A percentile compares a stretch with the other conserved stretches of the same genome.
Conservation (phyloP, 1,139 yeast genomes). For the Kodamaea sp. region DNA sequence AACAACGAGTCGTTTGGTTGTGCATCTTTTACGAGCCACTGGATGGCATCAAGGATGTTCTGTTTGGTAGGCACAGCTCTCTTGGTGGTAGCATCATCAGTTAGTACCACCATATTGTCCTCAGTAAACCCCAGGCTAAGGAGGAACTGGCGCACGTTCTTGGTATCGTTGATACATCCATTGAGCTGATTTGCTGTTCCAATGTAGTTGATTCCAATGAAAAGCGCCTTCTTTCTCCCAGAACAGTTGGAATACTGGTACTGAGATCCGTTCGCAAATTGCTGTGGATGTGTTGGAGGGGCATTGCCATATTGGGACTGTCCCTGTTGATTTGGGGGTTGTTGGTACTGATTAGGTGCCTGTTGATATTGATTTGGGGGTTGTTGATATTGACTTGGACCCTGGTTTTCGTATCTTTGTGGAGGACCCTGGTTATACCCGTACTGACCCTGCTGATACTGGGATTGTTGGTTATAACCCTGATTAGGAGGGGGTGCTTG, state of each 20-base stretch:
- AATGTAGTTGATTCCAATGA: conserved; percentile 84
- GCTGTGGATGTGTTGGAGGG: neutral
- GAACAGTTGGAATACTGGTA: neutral
- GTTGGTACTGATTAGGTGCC: neutral
- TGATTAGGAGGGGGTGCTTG: neutral
- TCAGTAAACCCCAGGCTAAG: conserved; percentile 60
- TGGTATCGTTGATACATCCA: conserved; percentile 86
- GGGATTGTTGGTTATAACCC: neutral
- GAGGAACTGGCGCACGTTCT: conserved; percentile 59
- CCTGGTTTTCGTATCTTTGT: neutral
- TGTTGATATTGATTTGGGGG: neutral
- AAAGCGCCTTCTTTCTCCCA: conserved; percentile 75
- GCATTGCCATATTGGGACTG: neutral
- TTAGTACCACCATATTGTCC: conserved; percentile 81
- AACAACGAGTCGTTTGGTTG: conserved; percentile 81
- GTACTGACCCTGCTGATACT: neutral
- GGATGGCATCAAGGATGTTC: conserved; percentile 84
- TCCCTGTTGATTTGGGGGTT: neutral
- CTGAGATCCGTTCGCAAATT: neutral
- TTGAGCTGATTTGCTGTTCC: conserved; percentile 66
- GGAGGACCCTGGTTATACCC: neutral
- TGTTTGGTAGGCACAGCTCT: conserved; percentile 72
- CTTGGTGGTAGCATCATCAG: conserved; percentile 68
- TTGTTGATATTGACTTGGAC: neutral
- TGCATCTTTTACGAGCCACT: conserved; percentile 84